phyloP scores from a whole-genome alignment of 805 yeast genomes.

The Zygosaccharomyces kombuchaensis region DNA sequence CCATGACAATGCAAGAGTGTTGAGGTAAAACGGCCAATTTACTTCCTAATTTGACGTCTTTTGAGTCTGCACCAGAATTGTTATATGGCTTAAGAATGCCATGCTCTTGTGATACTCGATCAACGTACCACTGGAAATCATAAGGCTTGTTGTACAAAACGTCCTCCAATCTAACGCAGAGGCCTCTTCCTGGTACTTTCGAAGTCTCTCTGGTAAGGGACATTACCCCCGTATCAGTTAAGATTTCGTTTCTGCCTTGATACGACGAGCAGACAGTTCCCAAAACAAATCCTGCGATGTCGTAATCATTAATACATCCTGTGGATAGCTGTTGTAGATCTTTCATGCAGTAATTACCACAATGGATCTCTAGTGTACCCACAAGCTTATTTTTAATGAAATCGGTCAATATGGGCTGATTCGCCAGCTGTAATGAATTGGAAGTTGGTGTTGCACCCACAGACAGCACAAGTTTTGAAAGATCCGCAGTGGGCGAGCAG shows the following conservation, averaged over 20 bases:
- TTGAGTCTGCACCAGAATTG: slow-evolving; percentile 19
- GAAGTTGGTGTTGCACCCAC: slow-evolving; percentile 85
- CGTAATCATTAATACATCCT: slow-evolving; percentile 44
- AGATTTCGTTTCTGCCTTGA: slow-evolving; percentile 49
- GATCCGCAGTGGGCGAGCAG: slow-evolving; percentile 30
- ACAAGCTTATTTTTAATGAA: slow-evolving; percentile 21
- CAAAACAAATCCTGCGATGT: slow-evolving; percentile 49
- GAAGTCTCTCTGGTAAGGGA: slow-evolving; percentile 67
- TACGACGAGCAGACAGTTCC: slow-evolving; percentile 60
- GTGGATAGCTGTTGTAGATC: slow-evolving; percentile 79
- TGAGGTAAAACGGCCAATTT: slow-evolving; percentile 58
- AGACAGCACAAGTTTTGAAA: slow-evolving; percentile 46
- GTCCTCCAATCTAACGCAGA: slow-evolving; percentile 15
- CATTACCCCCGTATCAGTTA: slow-evolving; percentile 70
- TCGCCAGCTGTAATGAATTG: slow-evolving; percentile 42
- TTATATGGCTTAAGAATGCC: slow-evolving; percentile 58
- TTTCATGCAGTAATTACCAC: slow-evolving; percentile 73
- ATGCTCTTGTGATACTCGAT: slow-evolving; percentile 73
- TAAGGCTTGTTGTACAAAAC: slow-evolving; percentile 39
- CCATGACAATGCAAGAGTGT: slow-evolving; percentile 70
- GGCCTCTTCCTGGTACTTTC: slow-evolving; percentile 53
- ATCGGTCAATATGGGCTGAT: slow-evolving; percentile 9
- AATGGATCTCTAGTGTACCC: slow-evolving; percentile 63
- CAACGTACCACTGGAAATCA: slow-evolving; percentile 55
- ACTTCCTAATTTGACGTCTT: slow-evolving; percentile 40